These are phyloP conservation scores for Citrullus mucosospermus DNA, from an alignment of 306 rosid genomes.

Conservation along the genomic window DNA sequence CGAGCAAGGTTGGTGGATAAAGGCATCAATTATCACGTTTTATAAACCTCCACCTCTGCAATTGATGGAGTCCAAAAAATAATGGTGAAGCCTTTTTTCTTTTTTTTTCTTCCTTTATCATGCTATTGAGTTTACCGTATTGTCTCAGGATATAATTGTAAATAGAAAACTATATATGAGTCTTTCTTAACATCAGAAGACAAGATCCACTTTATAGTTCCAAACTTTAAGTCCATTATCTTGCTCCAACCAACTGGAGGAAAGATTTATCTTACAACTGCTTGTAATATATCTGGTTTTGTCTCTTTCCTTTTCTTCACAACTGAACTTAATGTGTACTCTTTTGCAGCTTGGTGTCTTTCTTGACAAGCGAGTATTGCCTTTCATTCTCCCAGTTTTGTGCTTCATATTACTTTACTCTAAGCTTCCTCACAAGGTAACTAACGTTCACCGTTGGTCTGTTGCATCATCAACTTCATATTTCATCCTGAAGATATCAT, in stretches of 20 bases:
- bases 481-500: not conserved
- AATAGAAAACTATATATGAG: not conserved
- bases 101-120: not conserved
- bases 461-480: not conserved
- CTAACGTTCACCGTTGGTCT: not conserved
- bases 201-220: not conserved
- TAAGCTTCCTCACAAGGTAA: constrained; percentile 98
- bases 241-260: not conserved
- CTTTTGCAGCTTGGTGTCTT: constrained; percentile 70
- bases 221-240: not conserved
- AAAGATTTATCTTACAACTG: not conserved
- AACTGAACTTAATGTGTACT: constrained; percentile 19
- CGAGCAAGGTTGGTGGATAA: not conserved
- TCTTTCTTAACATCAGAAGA: not conserved
- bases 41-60: not conserved
- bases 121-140: not conserved
- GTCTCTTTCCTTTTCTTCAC: not conserved
- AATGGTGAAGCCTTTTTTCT: no score
- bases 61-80: not conserved
- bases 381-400: constrained; percentile 48
- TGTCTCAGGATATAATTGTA: not conserved
- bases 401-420: constrained; percentile 77
- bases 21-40: no score
- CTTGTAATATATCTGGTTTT: not conserved
- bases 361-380: constrained; percentile 60